Evolutionary conservation across 345 rosid genomes (phyloP), one percentile per base, ranked within the genome.

Genomic region (Zanthoxylum bungeanum): DNA sequence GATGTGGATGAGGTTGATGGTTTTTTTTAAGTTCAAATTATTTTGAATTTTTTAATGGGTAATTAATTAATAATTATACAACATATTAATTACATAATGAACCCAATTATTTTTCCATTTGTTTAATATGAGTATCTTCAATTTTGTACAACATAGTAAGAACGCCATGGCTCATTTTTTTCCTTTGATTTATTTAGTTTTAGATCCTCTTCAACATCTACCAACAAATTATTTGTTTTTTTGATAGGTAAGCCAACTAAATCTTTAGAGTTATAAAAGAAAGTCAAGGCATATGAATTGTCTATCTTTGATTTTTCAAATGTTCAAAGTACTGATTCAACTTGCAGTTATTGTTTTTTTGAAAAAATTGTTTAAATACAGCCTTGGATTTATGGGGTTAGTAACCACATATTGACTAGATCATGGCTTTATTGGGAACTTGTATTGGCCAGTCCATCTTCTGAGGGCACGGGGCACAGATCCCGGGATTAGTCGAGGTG

Each of bases 211-310:
- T 34, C 39, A 33, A 31, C 40, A 3, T 21, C 19, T 9, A 21
- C 3, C 27, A 19, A 44, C 19, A 11, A 19, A 16, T 17, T 1
- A 55, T 68, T 22, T 52, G 7, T 53, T 55, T 28, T 1, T 8
- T 53, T n/a, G 25, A 9, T 37, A 37, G 62, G 61, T 55, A 27
- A 68, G 53, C 71, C 36, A 53, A 37, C 62, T 22, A 25, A 53
- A 68, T 25, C 52, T 44, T 64, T 3, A 3, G 9, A 16, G 24
- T 27, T 16, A 42, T 46, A 1, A 62, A 33, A 66, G n/a, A n/a
- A 66, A 21, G 70, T 66, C 63, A 27, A 55, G 25, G 17, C 25
- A 14, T 22, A 22, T 10, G 3, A 46, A 28, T 9, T 25, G 53
- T 25, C 39, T 56, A 30, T n/a, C 16, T 11, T 39, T 25, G 28